A percentile compares a stretch with the other conserved stretches of the same genome.
These are phyloP conservation scores for Phytophthora cajani DNA, from an alignment of 352 stramenopile genomes.

Conservation along the genomic window DNA sequence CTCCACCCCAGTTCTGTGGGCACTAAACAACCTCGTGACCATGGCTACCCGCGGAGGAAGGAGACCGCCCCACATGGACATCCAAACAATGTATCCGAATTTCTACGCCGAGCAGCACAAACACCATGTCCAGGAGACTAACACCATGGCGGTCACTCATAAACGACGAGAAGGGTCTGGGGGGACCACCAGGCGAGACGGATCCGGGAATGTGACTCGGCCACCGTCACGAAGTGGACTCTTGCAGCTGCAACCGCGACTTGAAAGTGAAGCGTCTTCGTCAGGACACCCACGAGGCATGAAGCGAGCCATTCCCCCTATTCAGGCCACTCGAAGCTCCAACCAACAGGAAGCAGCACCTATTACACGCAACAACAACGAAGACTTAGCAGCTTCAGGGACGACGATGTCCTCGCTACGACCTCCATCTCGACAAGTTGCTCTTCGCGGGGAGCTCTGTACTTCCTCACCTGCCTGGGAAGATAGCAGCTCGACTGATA, in stretches of 20 bases:
- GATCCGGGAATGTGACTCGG: background rate
- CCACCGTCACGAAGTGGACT: slow-evolving; percentile 19
- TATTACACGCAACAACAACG: background rate
- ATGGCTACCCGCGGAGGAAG: slow-evolving; percentile 17
- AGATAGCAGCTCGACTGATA: slow-evolving; percentile 3
- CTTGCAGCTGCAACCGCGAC: slow-evolving; percentile 6
- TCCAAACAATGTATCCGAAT: slow-evolving; percentile 60
- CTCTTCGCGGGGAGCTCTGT: slow-evolving; percentile 44
- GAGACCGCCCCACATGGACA: slow-evolving; percentile 25
- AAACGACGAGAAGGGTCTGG: slow-evolving; percentile 25
- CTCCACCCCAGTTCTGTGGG: too few species aligned
- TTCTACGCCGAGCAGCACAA: slow-evolving; percentile 60
- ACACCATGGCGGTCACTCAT: slow-evolving; percentile 22
- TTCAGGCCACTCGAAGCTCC: slow-evolving; percentile 16
- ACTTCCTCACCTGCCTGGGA: slow-evolving; percentile 26
- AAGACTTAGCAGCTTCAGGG: background rate
- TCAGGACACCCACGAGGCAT: background rate
- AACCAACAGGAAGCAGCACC: slow-evolving; percentile 32
- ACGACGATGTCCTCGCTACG: slow-evolving; percentile 9
- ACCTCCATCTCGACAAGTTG: slow-evolving; percentile 40
- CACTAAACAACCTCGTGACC: background rate
- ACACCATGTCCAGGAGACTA: slow-evolving; percentile 40
- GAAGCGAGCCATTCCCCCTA: slow-evolving; percentile 6
- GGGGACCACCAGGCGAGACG: slow-evolving; percentile 18
- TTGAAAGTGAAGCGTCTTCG: background rate